Evolutionary conservation across 2,329 filamentous ascomycete genomes (phyloP).

Genomic region (Geosmithia flava): DNA sequence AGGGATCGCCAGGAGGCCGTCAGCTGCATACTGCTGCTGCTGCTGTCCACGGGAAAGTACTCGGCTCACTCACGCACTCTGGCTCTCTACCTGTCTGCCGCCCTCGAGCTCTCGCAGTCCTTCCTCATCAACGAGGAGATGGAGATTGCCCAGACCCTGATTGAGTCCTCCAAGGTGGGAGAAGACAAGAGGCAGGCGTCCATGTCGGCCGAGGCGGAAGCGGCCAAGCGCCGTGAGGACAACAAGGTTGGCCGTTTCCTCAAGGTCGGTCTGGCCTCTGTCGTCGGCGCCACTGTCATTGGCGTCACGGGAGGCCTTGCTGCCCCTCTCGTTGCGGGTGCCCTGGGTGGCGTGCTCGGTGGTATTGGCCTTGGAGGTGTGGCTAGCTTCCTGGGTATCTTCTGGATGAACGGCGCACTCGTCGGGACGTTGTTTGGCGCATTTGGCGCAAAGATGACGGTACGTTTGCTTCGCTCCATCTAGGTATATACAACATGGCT

Average conservation of each 20-base stretch:
- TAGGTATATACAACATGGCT: background rate
- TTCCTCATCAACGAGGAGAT: conserved; percentile 59
- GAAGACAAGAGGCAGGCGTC: conserved; percentile 21
- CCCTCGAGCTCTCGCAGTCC: conserved; percentile 48
- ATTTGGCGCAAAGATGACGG: conserved; percentile 66
- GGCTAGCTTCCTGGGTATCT: conserved; percentile 72
- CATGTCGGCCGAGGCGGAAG: conserved; percentile 67
- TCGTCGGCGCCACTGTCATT: conserved; percentile 81
- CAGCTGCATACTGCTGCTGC: conserved; percentile 56
- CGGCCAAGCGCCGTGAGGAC: conserved; percentile 58
- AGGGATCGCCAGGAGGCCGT: conserved; percentile 51
- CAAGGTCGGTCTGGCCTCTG: conserved; percentile 84
- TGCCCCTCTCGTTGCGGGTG: conserved; percentile 76
- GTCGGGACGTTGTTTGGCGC: conserved; percentile 84
- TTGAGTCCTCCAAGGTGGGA: conserved; percentile 47
- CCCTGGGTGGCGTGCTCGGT: conserved; percentile 73
- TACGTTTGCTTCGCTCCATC: conserved; percentile 9
- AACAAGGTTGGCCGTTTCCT: conserved; percentile 62
- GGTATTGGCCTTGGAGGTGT: conserved; percentile 76
- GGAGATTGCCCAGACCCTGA: conserved; percentile 62
- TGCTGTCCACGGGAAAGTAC: conserved; percentile 64
- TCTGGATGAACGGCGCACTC: conserved; percentile 75
- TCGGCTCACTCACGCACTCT: conserved; percentile 60
- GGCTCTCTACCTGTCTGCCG: conserved; percentile 54
- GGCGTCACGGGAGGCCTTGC: conserved; percentile 86